phyloP scores from a whole-genome alignment of 2,329 filamentous ascomycete species.

The Talaromyces sp. region DNA sequence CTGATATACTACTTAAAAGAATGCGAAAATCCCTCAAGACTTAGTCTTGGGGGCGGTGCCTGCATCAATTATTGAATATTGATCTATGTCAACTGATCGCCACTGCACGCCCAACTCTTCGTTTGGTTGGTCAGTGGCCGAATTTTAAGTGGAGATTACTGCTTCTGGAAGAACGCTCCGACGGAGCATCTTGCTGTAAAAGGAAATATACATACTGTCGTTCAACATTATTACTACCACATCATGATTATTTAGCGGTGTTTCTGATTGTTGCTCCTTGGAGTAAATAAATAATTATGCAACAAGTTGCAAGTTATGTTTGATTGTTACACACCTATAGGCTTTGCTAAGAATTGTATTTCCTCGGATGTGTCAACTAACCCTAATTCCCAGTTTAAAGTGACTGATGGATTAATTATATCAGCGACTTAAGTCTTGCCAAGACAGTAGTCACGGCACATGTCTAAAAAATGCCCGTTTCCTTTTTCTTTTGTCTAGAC shows the following conservation, averaged over 20 bases:
- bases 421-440: not conserved
- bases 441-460: not conserved
- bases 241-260: not conserved
- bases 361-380: too few species aligned
- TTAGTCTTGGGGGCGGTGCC: too few species aligned
- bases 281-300: too few species aligned
- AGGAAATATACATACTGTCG: not conserved
- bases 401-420: not conserved
- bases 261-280: not conserved
- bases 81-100: not conserved
- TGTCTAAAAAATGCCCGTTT: not conserved
- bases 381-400: too few species aligned
- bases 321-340: too few species aligned
- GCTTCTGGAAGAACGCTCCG: constrained; percentile 1
- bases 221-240: not conserved
- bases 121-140: not conserved
- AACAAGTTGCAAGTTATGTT: too few species aligned
- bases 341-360: too few species aligned
- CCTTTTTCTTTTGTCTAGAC: not conserved
- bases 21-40: not conserved
- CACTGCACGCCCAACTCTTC: not conserved
- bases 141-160: not conserved
- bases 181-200: not conserved
- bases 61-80: not conserved
- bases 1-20: not conserved